Conservation (phyloP, 257 asterid species). For the Solanum etuberosum region DNA sequence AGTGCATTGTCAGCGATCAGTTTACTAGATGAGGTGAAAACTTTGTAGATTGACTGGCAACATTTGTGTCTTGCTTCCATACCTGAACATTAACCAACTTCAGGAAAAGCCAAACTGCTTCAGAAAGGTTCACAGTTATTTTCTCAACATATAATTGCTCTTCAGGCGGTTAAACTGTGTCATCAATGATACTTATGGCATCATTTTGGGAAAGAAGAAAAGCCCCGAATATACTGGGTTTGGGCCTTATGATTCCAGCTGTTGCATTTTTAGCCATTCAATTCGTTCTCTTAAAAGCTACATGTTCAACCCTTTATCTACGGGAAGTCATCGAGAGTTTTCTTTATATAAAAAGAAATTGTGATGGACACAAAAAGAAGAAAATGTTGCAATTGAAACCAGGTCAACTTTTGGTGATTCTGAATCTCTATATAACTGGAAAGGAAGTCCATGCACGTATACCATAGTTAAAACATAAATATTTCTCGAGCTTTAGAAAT, state of each 20-base stretch:
- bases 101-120: not conserved
- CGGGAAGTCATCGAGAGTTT: not conserved
- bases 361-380: not conserved
- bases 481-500: not conserved
- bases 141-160: not conserved
- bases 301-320: not conserved
- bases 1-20: slow-evolving; percentile 48
- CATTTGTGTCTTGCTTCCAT: slow-evolving; percentile 94
- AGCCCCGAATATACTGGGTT: not conserved
- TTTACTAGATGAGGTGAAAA: slow-evolving; percentile 41
- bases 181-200: not conserved
- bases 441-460: not conserved
- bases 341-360: not conserved
- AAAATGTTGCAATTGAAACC: not conserved
- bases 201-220: not conserved
- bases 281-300: not conserved
- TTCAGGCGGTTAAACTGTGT: not conserved
- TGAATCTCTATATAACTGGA: not conserved
- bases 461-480: not conserved
- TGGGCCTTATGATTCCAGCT: not conserved
- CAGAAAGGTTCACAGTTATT: not conserved
- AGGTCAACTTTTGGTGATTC: not conserved
- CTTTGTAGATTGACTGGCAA: slow-evolving; percentile 58
- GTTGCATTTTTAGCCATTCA: not conserved
- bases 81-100: slow-evolving; percentile 34